Base-by-base conservation (phyloP, 1,139 yeast genomes). In the Debaryomyces sp. region DNA sequence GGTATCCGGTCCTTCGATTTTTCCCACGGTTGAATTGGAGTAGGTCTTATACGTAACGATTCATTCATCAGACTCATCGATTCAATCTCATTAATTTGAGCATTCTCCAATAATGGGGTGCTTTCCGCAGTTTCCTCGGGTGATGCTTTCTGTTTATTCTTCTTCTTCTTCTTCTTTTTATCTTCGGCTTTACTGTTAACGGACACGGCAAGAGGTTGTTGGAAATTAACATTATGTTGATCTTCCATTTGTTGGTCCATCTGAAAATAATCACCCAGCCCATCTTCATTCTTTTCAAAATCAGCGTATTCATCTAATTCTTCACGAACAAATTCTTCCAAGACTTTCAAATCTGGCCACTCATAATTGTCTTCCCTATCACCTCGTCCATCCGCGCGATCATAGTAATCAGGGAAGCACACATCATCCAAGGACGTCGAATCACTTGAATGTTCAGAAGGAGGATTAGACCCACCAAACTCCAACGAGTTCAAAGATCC, bases 381-480 rank as follows among this genome's bases (percentile, higher is more conserved):
- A 34, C 61, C 66, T 38, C 61, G 63, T 6, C 50, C 58, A 18
- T 61, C 62, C 21, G 53, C 53, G 17, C 61, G 63, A 39, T 68
- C 75, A 52, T 73, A 71, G 56, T 74, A 75, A 46, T 74, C 78
- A 1, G 95, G 95, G 63, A 88, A 81, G 62, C 96, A 89, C 23
- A 94, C 99, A 66, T 94, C 98, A 62, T 87, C 92, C 50, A 92
- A 70, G 0, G 96, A 87, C 1, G 80, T 73, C 6, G 94, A 84
- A 49, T 83, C 85, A 26, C 91, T 82, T 13, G 87, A 77, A 53
- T 92, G 78, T 50, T 91, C 82, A 13, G 89, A 81, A 1, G 87
- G 78, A 1, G 95, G 95, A 56, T 87, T 86, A 8, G 92, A 86
- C 37, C 73, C 77, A 3, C 80, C 80, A 57, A 76, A 71, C 61